Base-by-base conservation (phyloP, 2,329 filamentous ascomycete genomes). In the Colletotrichum coccodes region DNA sequence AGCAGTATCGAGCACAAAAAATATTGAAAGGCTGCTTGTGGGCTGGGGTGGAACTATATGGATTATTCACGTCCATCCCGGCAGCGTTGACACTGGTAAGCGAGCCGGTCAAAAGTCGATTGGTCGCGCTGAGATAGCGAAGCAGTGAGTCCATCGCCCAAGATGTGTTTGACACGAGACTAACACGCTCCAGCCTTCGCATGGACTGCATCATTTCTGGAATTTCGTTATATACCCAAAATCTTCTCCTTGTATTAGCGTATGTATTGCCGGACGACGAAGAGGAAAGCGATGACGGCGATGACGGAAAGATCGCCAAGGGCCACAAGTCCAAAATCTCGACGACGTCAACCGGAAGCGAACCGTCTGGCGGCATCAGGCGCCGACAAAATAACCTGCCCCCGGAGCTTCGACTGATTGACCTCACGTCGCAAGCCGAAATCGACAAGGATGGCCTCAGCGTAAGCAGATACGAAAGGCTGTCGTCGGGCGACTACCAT, bases 141-240 rank as follows among this genome's bases (percentile, higher is more conserved):
- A 97, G 81, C 95, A 95, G 93, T 97, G 79, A 87, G 93, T 87
- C 42, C n/a, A 12, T 3, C 11, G 6, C 4, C 7, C 1, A 4
- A 21, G 3, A 14, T 3, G 21, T 7, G 36, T 26, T 28, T 28
- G 34, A 58, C n/a, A 23, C 14, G 40, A 36, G 14, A 50, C 78
- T 81, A 73, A 81, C 77, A 28, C 71, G 58, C 30, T 30, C 21
- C 72, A 95, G 92, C 81, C 89, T 98, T 81, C 93, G 94, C 76
- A 97, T 96, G 81, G 96, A 99, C 83, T 98, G 96, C 85, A 94
- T 97, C 79, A 94, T 99, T 84, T 97, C 96, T 78, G 96, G 96
- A 76, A 92, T 99, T 80, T 97, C 95, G 72, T 87, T 99, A 81
- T 98, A 98, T 90, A 97, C 94, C 78, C 94, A 94, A 78, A 96